Evolutionary conservation across 129 eudicot species (phyloP), one percentile per base, ranked within the genome.

Genomic region (Smallanthus sonchifolius): DNA sequence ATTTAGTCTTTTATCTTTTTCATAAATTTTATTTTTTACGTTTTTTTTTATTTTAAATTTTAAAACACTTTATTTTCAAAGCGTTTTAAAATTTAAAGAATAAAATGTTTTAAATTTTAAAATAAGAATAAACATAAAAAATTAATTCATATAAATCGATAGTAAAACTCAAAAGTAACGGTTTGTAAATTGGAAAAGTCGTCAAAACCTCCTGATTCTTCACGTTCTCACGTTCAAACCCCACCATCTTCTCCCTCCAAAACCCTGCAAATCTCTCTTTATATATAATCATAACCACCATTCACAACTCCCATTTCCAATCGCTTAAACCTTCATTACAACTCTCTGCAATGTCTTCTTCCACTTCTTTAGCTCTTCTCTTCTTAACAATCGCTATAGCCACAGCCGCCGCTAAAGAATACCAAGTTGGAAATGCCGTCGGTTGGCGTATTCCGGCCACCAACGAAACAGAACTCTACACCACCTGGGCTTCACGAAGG

Each of bases 391-490:
- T 35, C 52, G 59, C 59, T 6, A 55, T n/a, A 17, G 52, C 61
- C 63, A 24, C 59, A 0, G 66, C 48, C 43, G 16, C 65, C 30
- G 73, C 70, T 16, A 75, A 52, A 36, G 81, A 81, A 39, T 76
- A 52, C 65, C 40, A 20, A 43, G 85, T 81, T 10, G 85, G 85
- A 42, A 69, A 67, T 20, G 43, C 20, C 40, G 81, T 75, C 1
- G 85, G 85, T 0, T 81, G 85, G 85, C 36, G 80, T 0, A 34
- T 81, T 10, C 85, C 85, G 7, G 78, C 77, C 32, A 24, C 65
- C 3, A 70, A 71, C 19, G 81, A 81, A 77, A 76, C 85, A 6
- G 63, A 81, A 64, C 77, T 72, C 71, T 81, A 81, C 81, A 76
- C 67, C 4, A 73, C 42, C 15, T 81, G 81, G 85, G 85, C 85